These are phyloP conservation scores for Solanum habrochaites DNA, from an alignment of 257 asterid species.

Conservation along the genomic window DNA sequence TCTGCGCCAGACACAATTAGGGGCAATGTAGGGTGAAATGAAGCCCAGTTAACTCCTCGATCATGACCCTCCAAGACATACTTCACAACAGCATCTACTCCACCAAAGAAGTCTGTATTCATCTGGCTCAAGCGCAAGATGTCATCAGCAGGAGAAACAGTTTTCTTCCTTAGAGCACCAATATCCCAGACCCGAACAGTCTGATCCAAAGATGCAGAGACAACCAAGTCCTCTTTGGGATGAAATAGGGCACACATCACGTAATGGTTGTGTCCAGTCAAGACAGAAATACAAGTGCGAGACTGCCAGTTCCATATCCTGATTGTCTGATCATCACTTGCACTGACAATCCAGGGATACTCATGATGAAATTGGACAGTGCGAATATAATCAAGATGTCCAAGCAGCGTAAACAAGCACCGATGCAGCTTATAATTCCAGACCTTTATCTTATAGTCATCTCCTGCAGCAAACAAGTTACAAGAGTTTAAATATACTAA, in stretches of 20 bases:
- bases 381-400: slow-evolving; percentile 95
- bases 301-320: slow-evolving; percentile 99
- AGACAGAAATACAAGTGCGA: slow-evolving; percentile 83
- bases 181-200: slow-evolving; percentile 98
- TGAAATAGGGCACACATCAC: slow-evolving; percentile 97
- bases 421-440: slow-evolving; percentile 96
- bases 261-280: slow-evolving; percentile 96
- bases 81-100: slow-evolving; percentile 98
- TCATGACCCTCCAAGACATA: slow-evolving; percentile 98
- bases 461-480: slow-evolving; percentile 44
- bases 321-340: slow-evolving; percentile 97
- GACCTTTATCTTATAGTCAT: slow-evolving; percentile 95
- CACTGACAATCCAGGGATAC: slow-evolving; percentile 96
- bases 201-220: slow-evolving; percentile 97
- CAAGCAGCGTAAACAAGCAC: slow-evolving; percentile 92
- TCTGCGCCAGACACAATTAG: slow-evolving; percentile 97
- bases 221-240: slow-evolving; percentile 95
- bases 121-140: slow-evolving; percentile 72
- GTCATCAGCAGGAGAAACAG: slow-evolving; percentile 96
- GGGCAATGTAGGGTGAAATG: slow-evolving; percentile 97
- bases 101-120: slow-evolving; percentile 95
- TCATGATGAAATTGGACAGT: slow-evolving; percentile 98
- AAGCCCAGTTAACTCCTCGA: slow-evolving; percentile 97
- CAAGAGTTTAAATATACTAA: not conserved
- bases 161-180: slow-evolving; percentile 83